phyloP scores from a whole-genome alignment of 176 grass and related monocot species.

The Bothriochloa decipiens region DNA sequence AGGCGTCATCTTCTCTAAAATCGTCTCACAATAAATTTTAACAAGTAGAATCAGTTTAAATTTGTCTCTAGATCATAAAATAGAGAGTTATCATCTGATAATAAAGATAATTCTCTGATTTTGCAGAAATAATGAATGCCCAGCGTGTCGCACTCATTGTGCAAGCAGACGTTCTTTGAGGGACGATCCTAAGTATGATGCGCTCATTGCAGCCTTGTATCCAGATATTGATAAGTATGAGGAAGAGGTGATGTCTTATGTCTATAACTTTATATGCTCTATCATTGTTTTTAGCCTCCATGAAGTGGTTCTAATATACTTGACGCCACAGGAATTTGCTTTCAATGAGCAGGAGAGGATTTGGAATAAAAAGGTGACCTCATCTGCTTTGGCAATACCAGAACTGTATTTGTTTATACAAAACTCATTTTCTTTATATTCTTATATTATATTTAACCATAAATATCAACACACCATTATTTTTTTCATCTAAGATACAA shows the following conservation, averaged over 20 bases:
- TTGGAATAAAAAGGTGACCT: background rate
- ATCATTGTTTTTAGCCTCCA: background rate
- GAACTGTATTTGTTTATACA: slow-evolving; percentile 7
- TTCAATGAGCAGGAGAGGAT: background rate
- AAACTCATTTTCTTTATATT: slow-evolving; percentile 1
- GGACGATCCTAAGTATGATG: background rate
- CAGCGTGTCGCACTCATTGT: background rate
- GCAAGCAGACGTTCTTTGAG: background rate
- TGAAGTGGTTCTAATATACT: background rate
- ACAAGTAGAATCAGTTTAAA: slow-evolving; percentile 2
- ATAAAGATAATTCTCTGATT: slow-evolving; percentile 33
- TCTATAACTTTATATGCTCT: background rate
- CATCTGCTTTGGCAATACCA: slow-evolving; percentile 14
- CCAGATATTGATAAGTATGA: background rate
- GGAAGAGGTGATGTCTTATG: slow-evolving; percentile 8
- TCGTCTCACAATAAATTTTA: background rate
- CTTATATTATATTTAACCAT: slow-evolving; percentile 26
- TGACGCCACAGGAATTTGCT: background rate
- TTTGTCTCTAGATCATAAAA: slow-evolving; percentile 13
- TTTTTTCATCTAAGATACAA: slow-evolving; percentile 67
- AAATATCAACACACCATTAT: background rate
- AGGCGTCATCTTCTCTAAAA: slow-evolving; percentile 23
- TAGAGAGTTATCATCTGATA: slow-evolving; percentile 10
- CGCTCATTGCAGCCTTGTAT: background rate
- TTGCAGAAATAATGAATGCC: background rate